Evolutionary conservation across 2,329 filamentous ascomycete genomes (phyloP).

Genomic region (Beauveria sp.): DNA sequence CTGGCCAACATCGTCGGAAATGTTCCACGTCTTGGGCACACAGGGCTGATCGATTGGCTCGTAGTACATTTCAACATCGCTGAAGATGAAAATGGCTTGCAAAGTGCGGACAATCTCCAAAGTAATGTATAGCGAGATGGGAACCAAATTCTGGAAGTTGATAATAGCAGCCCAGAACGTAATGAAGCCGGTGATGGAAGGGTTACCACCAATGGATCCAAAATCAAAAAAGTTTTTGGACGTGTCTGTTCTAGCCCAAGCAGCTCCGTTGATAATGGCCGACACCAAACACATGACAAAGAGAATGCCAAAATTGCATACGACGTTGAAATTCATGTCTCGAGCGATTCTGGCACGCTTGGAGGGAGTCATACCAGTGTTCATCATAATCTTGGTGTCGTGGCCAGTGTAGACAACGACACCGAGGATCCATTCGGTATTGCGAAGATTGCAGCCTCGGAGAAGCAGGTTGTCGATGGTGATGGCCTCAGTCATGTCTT

Average conservation of each 20-base stretch:
- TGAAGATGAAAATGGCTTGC: conserved; percentile 97
- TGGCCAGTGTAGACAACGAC: conserved; percentile 91
- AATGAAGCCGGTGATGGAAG: conserved; percentile 80
- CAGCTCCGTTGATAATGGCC: conserved; percentile 75
- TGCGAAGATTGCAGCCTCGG: conserved; percentile 85
- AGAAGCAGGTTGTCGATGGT: conserved; percentile 92
- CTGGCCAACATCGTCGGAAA: conserved; percentile 94
- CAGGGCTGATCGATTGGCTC: conserved; percentile 89
- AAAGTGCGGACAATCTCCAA: conserved; percentile 89
- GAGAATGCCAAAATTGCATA: conserved; percentile 91
- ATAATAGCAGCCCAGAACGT: conserved; percentile 95
- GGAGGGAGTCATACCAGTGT: conserved; percentile 87
- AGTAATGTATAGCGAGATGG: conserved; percentile 95
- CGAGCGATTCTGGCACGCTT: conserved; percentile 88
- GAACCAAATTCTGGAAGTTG: conserved; percentile 96
- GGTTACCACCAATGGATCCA: conserved; percentile 67
- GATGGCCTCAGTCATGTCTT: conserved; percentile 85
- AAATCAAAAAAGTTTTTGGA: conserved; percentile 80
- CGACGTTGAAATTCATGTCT: conserved; percentile 93
- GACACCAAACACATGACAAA: conserved; percentile 83
- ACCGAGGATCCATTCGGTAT: conserved; percentile 92
- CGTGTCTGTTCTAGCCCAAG: conserved; percentile 67
- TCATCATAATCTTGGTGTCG: conserved; percentile 99
- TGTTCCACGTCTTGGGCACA: conserved; percentile 97
- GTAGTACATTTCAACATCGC: conserved; percentile 95